Conservation (phyloP, 208 protist species). For the Lotmaria passim region DNA sequence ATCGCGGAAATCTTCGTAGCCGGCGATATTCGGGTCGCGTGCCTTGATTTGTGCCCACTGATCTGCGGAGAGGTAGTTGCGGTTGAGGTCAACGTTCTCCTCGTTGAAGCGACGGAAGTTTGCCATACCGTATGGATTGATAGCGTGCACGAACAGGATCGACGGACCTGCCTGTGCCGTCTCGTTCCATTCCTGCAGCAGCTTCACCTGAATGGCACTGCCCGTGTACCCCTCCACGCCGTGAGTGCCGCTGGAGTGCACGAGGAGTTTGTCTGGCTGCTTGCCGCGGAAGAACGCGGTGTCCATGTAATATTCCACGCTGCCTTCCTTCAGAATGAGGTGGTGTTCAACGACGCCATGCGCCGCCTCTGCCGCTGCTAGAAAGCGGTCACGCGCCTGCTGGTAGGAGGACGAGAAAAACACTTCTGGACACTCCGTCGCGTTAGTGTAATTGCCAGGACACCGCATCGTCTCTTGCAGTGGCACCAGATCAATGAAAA, state of each 20-base stretch:
- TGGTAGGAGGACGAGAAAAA: conserved; percentile 77
- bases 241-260: conserved; percentile 79
- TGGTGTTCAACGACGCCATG: conserved; percentile 52
- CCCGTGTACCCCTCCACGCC: conserved; percentile 88
- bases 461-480: conserved; percentile 79
- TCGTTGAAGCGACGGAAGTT: conserved; percentile 83
- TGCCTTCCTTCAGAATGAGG: conserved; percentile 51
- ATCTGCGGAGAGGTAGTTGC: conserved; percentile 73
- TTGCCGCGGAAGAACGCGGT: conserved; percentile 75
- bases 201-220: conserved; percentile 80
- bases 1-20: conserved; percentile 52
- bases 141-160: conserved; percentile 84
- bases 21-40: conserved; percentile 46
- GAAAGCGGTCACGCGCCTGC: conserved; percentile 75
- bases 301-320: conserved; percentile 76
- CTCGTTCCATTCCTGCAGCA: conserved; percentile 68
- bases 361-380: conserved; percentile 57
- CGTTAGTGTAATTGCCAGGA: conserved; percentile 59
- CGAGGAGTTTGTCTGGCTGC: conserved; percentile 54
- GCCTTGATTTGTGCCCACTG: conserved; percentile 53
- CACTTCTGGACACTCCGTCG: conserved; percentile 56
- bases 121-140: conserved; percentile 90
- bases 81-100: conserved; percentile 86
- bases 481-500: conserved; percentile 81
- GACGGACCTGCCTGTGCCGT: conserved; percentile 58